Conservation (phyloP, 2,329 filamentous ascomycete genomes). For the Cladobotryum mycophilum region DNA sequence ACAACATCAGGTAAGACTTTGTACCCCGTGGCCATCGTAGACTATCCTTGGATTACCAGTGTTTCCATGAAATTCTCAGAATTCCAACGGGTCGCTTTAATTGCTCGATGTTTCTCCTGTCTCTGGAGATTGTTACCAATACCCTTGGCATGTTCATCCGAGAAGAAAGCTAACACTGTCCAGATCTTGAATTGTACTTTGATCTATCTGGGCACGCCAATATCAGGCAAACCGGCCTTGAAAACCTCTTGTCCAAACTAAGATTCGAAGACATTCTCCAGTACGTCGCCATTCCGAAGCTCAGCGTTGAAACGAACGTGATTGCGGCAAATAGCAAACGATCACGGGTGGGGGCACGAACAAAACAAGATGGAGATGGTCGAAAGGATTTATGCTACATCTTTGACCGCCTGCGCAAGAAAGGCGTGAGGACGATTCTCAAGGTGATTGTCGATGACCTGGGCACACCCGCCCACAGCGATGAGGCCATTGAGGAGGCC, state of each 20-base stretch:
- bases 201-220: slow-evolving; percentile 16
- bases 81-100: no score
- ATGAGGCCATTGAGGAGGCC: slow-evolving; percentile 23
- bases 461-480: slow-evolving; percentile 18
- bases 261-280: slow-evolving; percentile 22
- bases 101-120: no score
- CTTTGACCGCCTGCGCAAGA: slow-evolving; percentile 22
- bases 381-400: slow-evolving; percentile 18
- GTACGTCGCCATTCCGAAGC: slow-evolving; percentile 21
- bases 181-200: slow-evolving; percentile 21
- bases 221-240: slow-evolving; percentile 11
- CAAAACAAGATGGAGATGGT: slow-evolving; percentile 7
- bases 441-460: slow-evolving; percentile 24
- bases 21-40: no score
- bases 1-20: slow-evolving; percentile 10
- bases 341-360: slow-evolving; percentile 12
- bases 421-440: slow-evolving; percentile 22
- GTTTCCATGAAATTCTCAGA: no score
- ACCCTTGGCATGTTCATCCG: no score
- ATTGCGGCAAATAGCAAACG: slow-evolving; percentile 8
- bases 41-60: no score
- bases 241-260: slow-evolving; percentile 15
- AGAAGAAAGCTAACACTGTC: not conserved
- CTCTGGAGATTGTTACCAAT: no score
- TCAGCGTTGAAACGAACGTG: slow-evolving; percentile 10